Base-by-base conservation (phyloP, 148 eudicot species). In the Chenopodium quinoa region DNA sequence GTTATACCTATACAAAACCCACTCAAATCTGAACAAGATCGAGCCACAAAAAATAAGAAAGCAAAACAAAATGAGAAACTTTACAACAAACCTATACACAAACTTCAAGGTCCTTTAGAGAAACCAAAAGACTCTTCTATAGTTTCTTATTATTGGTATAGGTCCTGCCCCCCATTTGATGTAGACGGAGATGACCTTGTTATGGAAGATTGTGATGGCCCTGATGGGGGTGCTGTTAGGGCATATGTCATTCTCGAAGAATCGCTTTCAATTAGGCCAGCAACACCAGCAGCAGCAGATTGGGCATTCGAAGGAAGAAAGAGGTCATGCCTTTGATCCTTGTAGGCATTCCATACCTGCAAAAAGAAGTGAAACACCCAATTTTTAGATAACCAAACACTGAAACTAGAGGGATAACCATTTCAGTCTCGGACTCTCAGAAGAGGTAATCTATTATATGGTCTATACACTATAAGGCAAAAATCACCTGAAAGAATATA, bases 271-370 rank as follows among this genome's bases (percentile, higher is more conserved):
- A 95, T 95, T 44, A 95, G 90, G 78, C 99, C 99, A 69, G 99
- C 99, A 7, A 95, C 92, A 67, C 99, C 99, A 69, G 97, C 99
- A 79, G 97, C 91, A 20, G 97, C 91, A 76, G 97, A 88, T 85
- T 95, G 99, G 48, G 99, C 97, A 89, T 88, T 95, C 71, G 99
- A 95, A 82, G 99, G 99, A 73, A 95, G 99, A 88, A 95, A 95
- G 23, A 95, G 90, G 84, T 95, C 99, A 77, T 95, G 99, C 80
- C 88, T 93, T 88, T 95, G 99, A 80, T 95, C 99, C 76, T 95
- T 95, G 86, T 95, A 95, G 37, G 99, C 99, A 78, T 88, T 90
- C 99, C 99, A 95, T 50, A 95, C 92, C 99, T 95, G 91, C 80
- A 81, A 58, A 80, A 31, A 25, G 60, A 70, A 79, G 16, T n/a